These are phyloP conservation scores for Melampsora occidentalis DNA, from an alignment of 1,284 basidiomycete species.

Conservation along the genomic window DNA sequence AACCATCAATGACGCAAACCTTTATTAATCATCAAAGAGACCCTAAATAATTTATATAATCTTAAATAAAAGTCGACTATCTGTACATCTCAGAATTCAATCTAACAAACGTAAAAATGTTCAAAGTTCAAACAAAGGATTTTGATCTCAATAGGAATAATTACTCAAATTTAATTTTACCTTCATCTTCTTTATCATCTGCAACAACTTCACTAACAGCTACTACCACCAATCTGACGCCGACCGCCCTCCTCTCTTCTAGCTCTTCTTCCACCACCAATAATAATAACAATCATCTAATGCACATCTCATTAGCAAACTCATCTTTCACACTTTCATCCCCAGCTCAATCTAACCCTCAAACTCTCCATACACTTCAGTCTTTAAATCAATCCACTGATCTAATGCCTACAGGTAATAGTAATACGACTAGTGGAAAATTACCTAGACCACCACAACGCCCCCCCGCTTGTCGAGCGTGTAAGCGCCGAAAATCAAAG, in stretches of 20 bases:
- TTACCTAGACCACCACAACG: conserved; percentile 41
- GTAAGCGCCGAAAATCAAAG: conserved; percentile 44
- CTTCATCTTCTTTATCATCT: neutral
- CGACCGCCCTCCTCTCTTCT: neutral
- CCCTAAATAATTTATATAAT: no score
- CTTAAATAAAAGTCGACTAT: no score
- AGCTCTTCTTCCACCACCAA: neutral
- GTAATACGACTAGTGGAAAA: conserved; percentile 1
- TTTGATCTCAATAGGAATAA: neutral
- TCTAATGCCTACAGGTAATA: neutral
- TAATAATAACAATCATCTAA: neutral
- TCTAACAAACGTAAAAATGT: neutral
- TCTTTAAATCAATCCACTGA: neutral
- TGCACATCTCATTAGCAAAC: conserved; percentile 1
- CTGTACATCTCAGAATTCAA: no score
- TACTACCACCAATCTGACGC: conserved; percentile 4
- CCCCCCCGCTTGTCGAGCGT: conserved; percentile 41
- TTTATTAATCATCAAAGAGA: no score
- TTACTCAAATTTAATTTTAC: neutral
- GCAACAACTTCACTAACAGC: neutral
- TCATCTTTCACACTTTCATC: neutral
- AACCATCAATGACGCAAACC: no score
- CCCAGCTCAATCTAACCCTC: conserved; percentile 1
- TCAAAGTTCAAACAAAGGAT: conserved; percentile 1
- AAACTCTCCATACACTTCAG: neutral